Base-by-base conservation (phyloP, 306 rosid genomes). In the Gynostemma pentaphyllum region DNA sequence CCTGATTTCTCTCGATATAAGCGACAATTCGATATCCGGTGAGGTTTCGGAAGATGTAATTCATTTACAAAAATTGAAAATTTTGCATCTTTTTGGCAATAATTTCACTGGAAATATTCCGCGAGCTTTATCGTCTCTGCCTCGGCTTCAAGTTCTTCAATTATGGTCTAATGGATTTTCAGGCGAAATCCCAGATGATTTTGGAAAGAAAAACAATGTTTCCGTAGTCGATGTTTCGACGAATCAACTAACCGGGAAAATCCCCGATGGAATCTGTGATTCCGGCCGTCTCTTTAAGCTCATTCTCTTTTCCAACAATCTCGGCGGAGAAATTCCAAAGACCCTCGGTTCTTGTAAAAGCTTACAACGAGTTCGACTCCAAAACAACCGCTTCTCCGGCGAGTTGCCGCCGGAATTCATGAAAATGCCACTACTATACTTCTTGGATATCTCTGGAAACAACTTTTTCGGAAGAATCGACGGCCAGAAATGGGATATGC, bases 41-140 rank as follows among this genome's bases (percentile, higher is more conserved):
- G 83, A 86, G 76, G 77, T 94, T 74, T 72, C 99, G 0, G 90
- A 88, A 62, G 76, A 52, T 13, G 74, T 86, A 19, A 41, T 56
- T 28, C 56, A 85, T 4, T 74, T 94, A 2, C 89, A 83, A 49
- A 74, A 66, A 8, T 70, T 94, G 66, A 87, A 88, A 70, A 80
- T 84, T 78, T 85, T 94, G 59, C 99, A 94, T 34, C 94, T 94
- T 47, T 94, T 94, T 76, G 75, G 86, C 16, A 94, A 94, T 71
- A 81, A 80, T 46, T 80, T 94, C 12, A 76, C 79, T 0, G 99
- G 99, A 6, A 68, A 34, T 45, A 75, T 94, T 78, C 97, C 99
- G 9, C 66, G 37, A 2, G 79, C 80, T 19, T 47, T 88, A 50
- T 54, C 81, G 45, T 82, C 82, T 16, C 68, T 94, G 50, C 85